phyloP scores from a whole-genome alignment of 2,329 filamentous ascomycete species.

The Exserohilum turcica region DNA sequence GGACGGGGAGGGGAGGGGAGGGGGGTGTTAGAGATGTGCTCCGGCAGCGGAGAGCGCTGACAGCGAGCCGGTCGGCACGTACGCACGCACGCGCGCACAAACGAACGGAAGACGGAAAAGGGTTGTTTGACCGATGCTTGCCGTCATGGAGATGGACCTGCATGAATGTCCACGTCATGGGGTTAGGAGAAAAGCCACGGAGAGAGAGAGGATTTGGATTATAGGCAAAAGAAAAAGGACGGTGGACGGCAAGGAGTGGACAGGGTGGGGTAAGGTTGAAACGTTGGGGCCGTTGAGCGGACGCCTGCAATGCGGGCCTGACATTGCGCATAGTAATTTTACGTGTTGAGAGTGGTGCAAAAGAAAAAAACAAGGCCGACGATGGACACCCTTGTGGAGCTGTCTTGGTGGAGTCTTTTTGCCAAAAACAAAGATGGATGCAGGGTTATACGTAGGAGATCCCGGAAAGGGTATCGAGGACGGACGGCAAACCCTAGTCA shows the following conservation, averaged over 20 bases:
- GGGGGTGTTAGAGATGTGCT: too few species aligned
- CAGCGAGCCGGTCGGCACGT: too few species aligned
- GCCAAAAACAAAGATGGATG: not conserved
- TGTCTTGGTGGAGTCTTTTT: not conserved
- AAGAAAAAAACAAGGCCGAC: not conserved
- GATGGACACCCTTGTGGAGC: not conserved
- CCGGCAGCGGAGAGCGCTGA: not conserved
- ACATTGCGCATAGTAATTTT: not conserved
- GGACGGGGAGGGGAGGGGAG: too few species aligned
- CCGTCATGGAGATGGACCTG: not conserved
- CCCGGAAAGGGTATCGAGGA: not conserved
- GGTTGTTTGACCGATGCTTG: not conserved
- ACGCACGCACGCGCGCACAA: too few species aligned
- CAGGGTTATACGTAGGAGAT: not conserved
- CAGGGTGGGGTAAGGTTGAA: not conserved
- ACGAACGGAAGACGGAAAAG: not conserved
- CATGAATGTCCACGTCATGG: constrained; percentile 1
- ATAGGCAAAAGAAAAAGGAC: not conserved
- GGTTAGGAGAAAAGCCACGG: not conserved
- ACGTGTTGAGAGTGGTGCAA: not conserved
- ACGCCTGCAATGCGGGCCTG: not conserved
- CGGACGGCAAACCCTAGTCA: not conserved
- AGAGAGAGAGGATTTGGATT: not conserved
- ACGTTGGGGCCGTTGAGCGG: constrained; percentile 3
- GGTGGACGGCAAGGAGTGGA: not conserved